A percentile compares a stretch with the other conserved stretches of the same genome.
Evolutionary conservation across 2,329 filamentous ascomycete genomes (phyloP).

Genomic region (Aspergillus eucalypticola): DNA sequence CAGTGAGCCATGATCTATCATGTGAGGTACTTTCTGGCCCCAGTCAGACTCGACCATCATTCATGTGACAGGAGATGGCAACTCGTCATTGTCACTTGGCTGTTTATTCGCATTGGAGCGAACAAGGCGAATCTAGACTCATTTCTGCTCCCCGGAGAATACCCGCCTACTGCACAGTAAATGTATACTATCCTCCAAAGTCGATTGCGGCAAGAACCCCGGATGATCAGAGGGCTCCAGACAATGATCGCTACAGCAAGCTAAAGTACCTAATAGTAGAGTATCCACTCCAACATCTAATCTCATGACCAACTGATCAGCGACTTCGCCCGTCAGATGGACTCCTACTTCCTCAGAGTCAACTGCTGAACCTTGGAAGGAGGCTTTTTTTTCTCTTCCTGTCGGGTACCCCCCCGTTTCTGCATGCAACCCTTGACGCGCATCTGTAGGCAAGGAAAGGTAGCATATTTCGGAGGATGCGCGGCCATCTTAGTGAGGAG

Average conservation of each 20-base stretch:
- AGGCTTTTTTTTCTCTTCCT: not conserved
- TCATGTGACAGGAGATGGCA: slow-evolving; percentile 15
- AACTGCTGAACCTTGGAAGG: not conserved
- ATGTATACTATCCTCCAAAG: not conserved
- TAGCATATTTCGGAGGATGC: not conserved
- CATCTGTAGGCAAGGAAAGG: not conserved
- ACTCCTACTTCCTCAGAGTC: not conserved
- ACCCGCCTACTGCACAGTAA: not conserved
- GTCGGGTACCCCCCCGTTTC: not conserved
- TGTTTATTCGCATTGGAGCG: not conserved
- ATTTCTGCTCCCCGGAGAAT: not conserved
- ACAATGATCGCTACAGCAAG: not conserved
- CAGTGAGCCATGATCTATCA: slow-evolving; percentile 11
- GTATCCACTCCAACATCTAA: not conserved
- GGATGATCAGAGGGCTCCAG: not conserved
- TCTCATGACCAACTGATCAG: slow-evolving; percentile 12
- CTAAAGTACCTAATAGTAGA: not conserved
- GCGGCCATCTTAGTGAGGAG: not conserved
- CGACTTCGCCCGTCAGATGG: not conserved
- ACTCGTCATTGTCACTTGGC: not conserved
- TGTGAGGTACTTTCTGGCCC: slow-evolving; percentile 8
- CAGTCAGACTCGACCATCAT: slow-evolving; percentile 3
- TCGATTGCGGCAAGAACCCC: not conserved
- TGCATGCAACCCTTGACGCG: slow-evolving; percentile 6
- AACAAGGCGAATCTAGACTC: not conserved